Percentiles rank a stretch among this genome's conserved stretches.
These are phyloP conservation scores for Candida bentonensis DNA, from an alignment of 805 yeast species.

Conservation along the genomic window DNA sequence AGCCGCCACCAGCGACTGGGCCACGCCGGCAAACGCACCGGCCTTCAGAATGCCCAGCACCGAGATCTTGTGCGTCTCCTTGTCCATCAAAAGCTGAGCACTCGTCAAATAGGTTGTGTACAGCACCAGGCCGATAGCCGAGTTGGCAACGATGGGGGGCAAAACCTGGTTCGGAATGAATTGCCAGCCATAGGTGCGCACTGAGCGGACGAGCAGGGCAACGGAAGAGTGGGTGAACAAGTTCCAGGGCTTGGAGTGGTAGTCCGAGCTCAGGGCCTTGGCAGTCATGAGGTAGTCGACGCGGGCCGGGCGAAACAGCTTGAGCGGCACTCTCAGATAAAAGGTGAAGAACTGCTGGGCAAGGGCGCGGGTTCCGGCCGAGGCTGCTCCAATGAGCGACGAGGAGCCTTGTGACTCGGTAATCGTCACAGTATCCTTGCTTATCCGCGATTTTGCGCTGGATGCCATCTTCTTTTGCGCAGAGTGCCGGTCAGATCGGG, in stretches of 20 bases:
- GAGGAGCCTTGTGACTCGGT: background rate
- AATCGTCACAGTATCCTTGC: background rate
- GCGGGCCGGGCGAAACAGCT: slow-evolving; percentile 79
- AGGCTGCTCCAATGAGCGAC: slow-evolving; percentile 53
- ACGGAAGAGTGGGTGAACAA: slow-evolving; percentile 62
- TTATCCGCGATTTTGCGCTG: too few species aligned
- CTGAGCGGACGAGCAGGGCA: slow-evolving; percentile 58
- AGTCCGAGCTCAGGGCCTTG: slow-evolving; percentile 20
- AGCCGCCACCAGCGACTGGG: slow-evolving; percentile 83
- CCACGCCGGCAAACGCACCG: slow-evolving; percentile 75
- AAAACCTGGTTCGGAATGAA: slow-evolving; percentile 73
- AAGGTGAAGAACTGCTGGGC: slow-evolving; percentile 66
- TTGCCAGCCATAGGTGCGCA: slow-evolving; percentile 69
- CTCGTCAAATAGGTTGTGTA: slow-evolving; percentile 64
- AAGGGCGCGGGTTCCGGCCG: slow-evolving; percentile 78
- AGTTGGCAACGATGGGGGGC: slow-evolving; percentile 81
- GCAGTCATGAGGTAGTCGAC: slow-evolving; percentile 55
- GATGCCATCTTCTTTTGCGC: too few species aligned
- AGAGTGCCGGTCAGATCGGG: too few species aligned
- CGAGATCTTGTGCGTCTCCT: slow-evolving; percentile 19
- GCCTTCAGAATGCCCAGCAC: slow-evolving; percentile 51
- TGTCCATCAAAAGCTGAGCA: slow-evolving; percentile 11
- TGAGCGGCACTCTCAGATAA: slow-evolving; percentile 69
- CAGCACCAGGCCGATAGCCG: slow-evolving; percentile 74
- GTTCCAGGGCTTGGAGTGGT: slow-evolving; percentile 21